Conservation (phyloP, 179 eudicot species). For the Vitellaria paradoxa region DNA sequence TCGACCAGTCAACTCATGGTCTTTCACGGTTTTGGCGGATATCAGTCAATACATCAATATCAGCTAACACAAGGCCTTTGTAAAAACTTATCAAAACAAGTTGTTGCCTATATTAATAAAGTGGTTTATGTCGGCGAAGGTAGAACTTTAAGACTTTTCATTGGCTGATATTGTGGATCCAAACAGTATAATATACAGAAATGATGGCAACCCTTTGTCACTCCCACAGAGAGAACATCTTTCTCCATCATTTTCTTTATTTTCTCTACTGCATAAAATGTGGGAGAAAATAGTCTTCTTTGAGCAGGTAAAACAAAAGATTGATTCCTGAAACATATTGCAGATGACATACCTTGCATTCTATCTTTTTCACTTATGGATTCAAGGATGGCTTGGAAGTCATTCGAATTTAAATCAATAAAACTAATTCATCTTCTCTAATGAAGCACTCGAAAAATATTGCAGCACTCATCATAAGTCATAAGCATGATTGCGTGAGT, state of each 20-base stretch:
- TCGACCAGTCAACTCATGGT: too few relatives aligned
- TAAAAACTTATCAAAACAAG: too few relatives aligned
- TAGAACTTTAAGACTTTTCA: too few relatives aligned
- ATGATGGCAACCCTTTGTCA: neutral
- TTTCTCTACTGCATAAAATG: neutral
- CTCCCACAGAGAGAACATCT: neutral
- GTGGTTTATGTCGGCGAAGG: too few relatives aligned
- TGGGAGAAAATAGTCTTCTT: neutral
- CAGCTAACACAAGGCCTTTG: too few relatives aligned
- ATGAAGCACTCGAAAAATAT: neutral
- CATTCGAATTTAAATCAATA: neutral
- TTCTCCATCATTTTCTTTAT: neutral
- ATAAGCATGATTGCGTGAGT: too few relatives aligned
- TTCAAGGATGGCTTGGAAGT: neutral
- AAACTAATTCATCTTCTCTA: neutral
- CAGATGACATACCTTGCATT: neutral
- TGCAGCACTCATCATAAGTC: neutral
- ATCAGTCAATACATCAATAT: too few relatives aligned
- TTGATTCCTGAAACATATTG: neutral
- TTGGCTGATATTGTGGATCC: too few relatives aligned
- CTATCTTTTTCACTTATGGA: neutral
- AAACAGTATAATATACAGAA: neutral
- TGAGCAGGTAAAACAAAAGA: neutral
- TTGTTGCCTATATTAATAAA: too few relatives aligned
- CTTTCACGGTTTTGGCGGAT: too few relatives aligned